phyloP scores from a whole-genome alignment of 495 filamentous ascomycete genomes.

The Aspergillus ellipticus region DNA sequence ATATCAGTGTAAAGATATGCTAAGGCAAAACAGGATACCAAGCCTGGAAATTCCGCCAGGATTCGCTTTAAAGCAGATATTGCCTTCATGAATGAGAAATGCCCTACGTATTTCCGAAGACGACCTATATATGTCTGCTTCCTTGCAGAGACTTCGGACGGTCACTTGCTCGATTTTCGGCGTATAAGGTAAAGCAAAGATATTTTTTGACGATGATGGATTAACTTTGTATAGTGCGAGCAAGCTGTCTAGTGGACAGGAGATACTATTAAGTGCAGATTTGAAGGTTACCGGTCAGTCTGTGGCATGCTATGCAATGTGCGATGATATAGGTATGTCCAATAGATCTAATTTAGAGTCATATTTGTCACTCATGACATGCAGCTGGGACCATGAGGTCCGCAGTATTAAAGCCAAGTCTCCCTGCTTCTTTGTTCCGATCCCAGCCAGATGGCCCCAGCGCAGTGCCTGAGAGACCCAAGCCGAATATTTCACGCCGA shows the following conservation, averaged over 20 bases:
- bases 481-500: conserved; percentile 6
- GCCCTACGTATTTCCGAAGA: conserved; percentile 56
- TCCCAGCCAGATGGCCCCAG: background rate
- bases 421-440: conserved; percentile 57
- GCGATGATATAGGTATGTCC: conserved; percentile 74
- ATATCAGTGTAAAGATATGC: background rate
- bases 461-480: background rate
- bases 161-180: conserved; percentile 71
- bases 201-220: background rate
- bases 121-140: conserved; percentile 67
- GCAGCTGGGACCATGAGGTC: conserved; percentile 70
- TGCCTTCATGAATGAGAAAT: conserved; percentile 67
- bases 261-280: conserved; percentile 58
- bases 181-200: conserved; percentile 51
- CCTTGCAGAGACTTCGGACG: conserved; percentile 72
- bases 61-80: conserved; percentile 66
- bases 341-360: background rate
- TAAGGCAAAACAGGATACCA: conserved; percentile 33
- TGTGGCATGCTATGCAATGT: conserved; percentile 72
- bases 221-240: conserved; percentile 49
- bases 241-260: conserved; percentile 60
- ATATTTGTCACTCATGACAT: background rate
- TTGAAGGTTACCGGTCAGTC: conserved; percentile 53
- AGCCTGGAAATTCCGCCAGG: conserved; percentile 41
- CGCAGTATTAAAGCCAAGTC: conserved; percentile 57